These are phyloP conservation scores for Rehmannia glutinosa DNA, from an alignment of 257 asterid species.

Conservation along the genomic window DNA sequence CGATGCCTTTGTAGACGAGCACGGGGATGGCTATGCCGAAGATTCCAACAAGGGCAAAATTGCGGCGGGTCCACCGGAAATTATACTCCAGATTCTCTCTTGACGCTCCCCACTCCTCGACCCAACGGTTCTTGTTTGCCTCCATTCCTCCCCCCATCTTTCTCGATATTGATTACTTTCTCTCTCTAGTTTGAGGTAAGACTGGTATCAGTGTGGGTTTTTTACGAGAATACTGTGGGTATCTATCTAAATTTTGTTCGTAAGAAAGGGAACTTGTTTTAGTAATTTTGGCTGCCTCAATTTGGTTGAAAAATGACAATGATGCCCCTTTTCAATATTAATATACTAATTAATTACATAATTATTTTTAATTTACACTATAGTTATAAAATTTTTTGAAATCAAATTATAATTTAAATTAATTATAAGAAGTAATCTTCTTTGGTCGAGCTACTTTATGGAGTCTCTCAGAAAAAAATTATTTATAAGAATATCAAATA, in stretches of 20 bases:
- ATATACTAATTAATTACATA: no score
- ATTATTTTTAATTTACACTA: no score
- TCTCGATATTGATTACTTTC: not conserved
- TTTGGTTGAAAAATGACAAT: not conserved
- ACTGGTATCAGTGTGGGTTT: not conserved
- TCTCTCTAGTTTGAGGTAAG: conserved; percentile 1
- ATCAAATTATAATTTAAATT: no score
- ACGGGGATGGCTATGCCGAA: conserved; percentile 83
- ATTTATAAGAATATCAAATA: no score
- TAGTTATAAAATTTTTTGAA: no score
- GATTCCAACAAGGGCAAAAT: conserved; percentile 75
- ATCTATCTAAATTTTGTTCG: no score
- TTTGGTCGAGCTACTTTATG: no score
- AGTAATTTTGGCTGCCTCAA: no score
- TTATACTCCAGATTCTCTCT: conserved; percentile 88
- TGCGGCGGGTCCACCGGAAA: conserved; percentile 91
- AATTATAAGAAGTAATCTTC: no score
- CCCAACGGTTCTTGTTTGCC: conserved; percentile 71
- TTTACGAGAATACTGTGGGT: not conserved
- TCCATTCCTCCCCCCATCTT: conserved; percentile 98
- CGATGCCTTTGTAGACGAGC: conserved; percentile 79
- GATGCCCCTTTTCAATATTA: not conserved
- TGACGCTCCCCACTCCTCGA: conserved; percentile 76
- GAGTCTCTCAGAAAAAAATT: no score
- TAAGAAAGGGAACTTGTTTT: no score